These are phyloP conservation scores for Teratosphaeria destructans DNA, from an alignment of 2,329 filamentous ascomycete genomes.

Conservation along the genomic window DNA sequence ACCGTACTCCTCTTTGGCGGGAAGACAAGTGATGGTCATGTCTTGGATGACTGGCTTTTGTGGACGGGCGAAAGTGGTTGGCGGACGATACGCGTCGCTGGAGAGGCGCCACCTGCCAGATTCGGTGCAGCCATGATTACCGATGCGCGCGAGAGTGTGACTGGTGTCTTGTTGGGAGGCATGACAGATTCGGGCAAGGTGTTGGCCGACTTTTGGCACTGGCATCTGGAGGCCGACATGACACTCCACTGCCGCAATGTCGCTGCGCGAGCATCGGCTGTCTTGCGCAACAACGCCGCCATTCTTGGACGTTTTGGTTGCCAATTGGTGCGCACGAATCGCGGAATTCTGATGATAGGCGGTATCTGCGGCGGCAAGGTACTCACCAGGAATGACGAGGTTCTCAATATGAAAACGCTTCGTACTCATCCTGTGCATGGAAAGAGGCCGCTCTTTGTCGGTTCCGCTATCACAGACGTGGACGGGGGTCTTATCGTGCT, in stretches of 20 bases:
- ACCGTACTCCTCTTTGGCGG: constrained; percentile 38
- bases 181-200: constrained; percentile 56
- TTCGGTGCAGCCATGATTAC: constrained; percentile 49
- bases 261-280: constrained; percentile 13
- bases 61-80: constrained; percentile 43
- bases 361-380: constrained; percentile 39
- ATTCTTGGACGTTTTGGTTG: constrained; percentile 41
- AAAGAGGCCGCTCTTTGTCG: constrained; percentile 58
- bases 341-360: constrained; percentile 42
- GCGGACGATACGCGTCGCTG: constrained; percentile 30
- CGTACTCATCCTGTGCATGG: constrained; percentile 22
- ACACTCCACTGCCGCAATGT: constrained; percentile 28
- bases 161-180: constrained; percentile 62
- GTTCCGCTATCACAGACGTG: constrained; percentile 47
- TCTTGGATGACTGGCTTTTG: constrained; percentile 32
- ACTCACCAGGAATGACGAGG: constrained; percentile 41
- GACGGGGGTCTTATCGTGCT: constrained; percentile 48
- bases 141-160: constrained; percentile 19
- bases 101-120: constrained; percentile 36
- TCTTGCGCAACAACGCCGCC: constrained; percentile 16
- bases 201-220: constrained; percentile 52
- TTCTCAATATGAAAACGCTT: constrained; percentile 32
- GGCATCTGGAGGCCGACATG: constrained; percentile 37
- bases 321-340: constrained; percentile 35
- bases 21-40: constrained; percentile 32